phyloP scores from a whole-genome alignment of 2,329 filamentous ascomycete genomes.

The Trichoderma simmonsii region DNA sequence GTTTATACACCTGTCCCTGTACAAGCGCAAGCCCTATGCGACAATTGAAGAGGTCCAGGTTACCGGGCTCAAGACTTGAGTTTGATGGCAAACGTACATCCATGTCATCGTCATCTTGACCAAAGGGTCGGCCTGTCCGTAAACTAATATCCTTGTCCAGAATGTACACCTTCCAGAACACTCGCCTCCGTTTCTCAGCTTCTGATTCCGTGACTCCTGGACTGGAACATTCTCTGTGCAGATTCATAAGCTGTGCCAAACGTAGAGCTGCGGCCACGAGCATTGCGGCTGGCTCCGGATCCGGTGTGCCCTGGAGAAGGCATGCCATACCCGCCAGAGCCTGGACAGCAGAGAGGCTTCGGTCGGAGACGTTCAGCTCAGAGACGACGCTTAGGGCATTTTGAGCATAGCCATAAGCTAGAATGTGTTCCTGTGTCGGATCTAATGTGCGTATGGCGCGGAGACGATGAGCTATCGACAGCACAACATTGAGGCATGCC shows the following conservation, averaged over 20 bases:
- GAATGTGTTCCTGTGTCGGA: neutral
- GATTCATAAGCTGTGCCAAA: slow-evolving; percentile 4
- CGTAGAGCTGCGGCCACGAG: slow-evolving; percentile 1
- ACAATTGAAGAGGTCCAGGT: neutral
- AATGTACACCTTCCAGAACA: slow-evolving; percentile 11
- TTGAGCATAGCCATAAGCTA: neutral
- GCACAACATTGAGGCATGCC: slow-evolving; percentile 9
- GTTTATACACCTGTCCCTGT: slow-evolving; percentile 4
- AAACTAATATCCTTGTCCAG: slow-evolving; percentile 9
- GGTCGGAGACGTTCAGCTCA: neutral
- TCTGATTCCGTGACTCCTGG: neutral
- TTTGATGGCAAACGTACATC: slow-evolving; percentile 1
- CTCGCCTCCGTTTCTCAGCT: slow-evolving; percentile 1
- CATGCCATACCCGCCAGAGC: slow-evolving; percentile 8
- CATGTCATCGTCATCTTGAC: slow-evolving; percentile 11
- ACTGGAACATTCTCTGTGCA: neutral
- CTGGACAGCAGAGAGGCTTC: slow-evolving; percentile 1
- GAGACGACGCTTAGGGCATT: slow-evolving; percentile 6
- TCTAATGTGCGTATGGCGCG: neutral
- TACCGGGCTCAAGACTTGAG: neutral
- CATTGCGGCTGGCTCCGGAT: slow-evolving; percentile 3
- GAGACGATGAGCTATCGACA: slow-evolving; percentile 12
- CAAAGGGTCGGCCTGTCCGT: neutral
- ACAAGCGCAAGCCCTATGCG: slow-evolving; percentile 7
- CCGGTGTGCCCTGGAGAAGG: neutral